Evolutionary conservation across 768 basidiomycete genomes (phyloP), one percentile per base, ranked within the genome.

Genomic region (Rhodotorula graminis): DNA sequence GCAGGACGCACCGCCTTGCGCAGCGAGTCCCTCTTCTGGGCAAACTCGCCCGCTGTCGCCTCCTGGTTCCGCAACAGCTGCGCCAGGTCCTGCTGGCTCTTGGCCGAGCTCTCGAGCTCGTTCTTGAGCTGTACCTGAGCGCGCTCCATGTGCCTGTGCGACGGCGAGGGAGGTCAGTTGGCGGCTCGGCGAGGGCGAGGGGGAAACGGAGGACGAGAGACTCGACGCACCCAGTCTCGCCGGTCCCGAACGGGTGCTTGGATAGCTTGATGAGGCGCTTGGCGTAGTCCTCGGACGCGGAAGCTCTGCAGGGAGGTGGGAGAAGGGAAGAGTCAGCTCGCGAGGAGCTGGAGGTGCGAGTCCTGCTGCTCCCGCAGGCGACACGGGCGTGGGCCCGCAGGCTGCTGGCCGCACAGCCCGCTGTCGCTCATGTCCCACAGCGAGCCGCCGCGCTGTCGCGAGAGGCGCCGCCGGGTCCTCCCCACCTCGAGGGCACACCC

Each of bases 201-300:
- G 27, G 27, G 52, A 3, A 1, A 37, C 44, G 25, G 29, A 10
- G 8, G 33, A 15, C 27, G 19, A 23, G 15, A 6, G 44, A 3
- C 14, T 46, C 7, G 23, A 52, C 18, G 86, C 90, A 93, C 93
- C 93, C 95, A 75, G 93, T 91, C 82, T 97, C 96, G 80, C 96
- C 94, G 77, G 86, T 86, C 55, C 94, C 95, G 52, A 96, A 81
- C 15, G 86, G 77, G 70, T 84, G 77, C 81, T 91, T 94, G 46
- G 92, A 85, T 33, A 99, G 83, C 80, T 90, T 91, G 31, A 85
- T 82, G 23, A 99, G 79, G 42, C 88, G 86, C 81, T 92, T 93
- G 1, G 94, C 89, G 79, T 97, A 98, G 50, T 98, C 95, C 78
- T 97, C 93, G 81, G 98, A 94, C 73, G 97, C 96, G 44, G 84